phyloP scores from a whole-genome alignment of 371 early-diverging fungal genomes.

The Mortierella sp. region DNA sequence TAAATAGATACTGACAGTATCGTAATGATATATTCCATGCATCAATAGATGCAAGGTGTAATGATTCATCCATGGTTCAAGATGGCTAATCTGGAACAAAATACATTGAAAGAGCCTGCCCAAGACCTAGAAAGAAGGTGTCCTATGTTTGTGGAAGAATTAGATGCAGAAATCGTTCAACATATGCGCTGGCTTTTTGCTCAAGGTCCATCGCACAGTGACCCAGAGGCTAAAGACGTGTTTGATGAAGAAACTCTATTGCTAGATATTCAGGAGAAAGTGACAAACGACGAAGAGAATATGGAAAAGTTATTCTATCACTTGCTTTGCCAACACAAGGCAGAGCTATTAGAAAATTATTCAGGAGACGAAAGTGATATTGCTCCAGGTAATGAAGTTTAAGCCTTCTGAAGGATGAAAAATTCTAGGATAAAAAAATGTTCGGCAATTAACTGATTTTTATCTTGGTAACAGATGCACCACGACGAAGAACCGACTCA shows the following conservation, averaged over 20 bases:
- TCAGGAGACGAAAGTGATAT: slow-evolving; percentile 33
- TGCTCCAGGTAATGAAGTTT: slow-evolving; percentile 27
- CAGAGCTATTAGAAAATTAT: slow-evolving; percentile 63
- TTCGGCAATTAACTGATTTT: background rate
- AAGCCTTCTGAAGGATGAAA: background rate
- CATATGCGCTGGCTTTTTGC: slow-evolving; percentile 59
- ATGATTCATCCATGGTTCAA: slow-evolving; percentile 74
- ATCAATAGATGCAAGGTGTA: slow-evolving; percentile 65
- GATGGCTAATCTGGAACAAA: slow-evolving; percentile 40
- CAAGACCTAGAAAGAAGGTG: slow-evolving; percentile 42
- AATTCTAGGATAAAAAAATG: background rate
- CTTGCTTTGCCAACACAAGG: slow-evolving; percentile 67
- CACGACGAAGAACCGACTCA: slow-evolving; percentile 57
- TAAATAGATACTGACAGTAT: background rate
- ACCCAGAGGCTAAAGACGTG: slow-evolving; percentile 52
- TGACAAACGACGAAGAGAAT: slow-evolving; percentile 56
- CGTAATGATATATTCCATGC: background rate
- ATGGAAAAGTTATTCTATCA: slow-evolving; percentile 74
- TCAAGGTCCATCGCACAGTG: slow-evolving; percentile 49
- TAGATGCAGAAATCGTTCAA: slow-evolving; percentile 61
- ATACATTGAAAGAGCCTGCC: slow-evolving; percentile 39
- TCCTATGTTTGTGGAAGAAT: slow-evolving; percentile 31
- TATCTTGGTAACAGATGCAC: slow-evolving; percentile 27
- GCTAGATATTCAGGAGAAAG: slow-evolving; percentile 48
- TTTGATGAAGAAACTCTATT: slow-evolving; percentile 61